phyloP scores from a whole-genome alignment of 805 yeast species.

The Millerozyma miso region DNA sequence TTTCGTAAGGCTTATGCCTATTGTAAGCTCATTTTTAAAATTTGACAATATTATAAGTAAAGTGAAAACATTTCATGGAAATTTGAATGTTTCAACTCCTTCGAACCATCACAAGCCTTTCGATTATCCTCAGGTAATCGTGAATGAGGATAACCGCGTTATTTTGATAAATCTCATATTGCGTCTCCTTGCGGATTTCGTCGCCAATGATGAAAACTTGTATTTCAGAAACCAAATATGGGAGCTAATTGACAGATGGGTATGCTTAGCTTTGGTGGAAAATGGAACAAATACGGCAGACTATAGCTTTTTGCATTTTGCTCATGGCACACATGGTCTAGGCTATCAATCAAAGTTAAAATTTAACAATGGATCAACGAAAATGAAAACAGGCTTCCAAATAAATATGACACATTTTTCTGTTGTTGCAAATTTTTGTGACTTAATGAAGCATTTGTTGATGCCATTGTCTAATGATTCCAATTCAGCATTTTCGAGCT shows the following conservation, averaged over 20 bases:
- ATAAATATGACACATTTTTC: slow-evolving; percentile 46
- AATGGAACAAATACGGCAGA: background rate
- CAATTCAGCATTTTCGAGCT: slow-evolving; percentile 24
- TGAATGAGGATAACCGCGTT: slow-evolving; percentile 35
- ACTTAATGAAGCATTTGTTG: slow-evolving; percentile 45
- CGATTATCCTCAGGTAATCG: slow-evolving; percentile 11
- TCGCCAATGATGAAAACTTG: slow-evolving; percentile 33
- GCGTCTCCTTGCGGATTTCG: slow-evolving; percentile 49
- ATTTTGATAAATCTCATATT: slow-evolving; percentile 38
- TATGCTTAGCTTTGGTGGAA: slow-evolving; percentile 39
- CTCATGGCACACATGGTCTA: background rate
- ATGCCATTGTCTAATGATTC: slow-evolving; percentile 16
- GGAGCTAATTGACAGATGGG: slow-evolving; percentile 68
- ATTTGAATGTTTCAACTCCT: slow-evolving; percentile 10
- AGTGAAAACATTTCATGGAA: slow-evolving; percentile 8
- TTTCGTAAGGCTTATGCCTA: slow-evolving; percentile 31
- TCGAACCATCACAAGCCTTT: slow-evolving; percentile 7
- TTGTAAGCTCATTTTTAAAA: slow-evolving; percentile 31
- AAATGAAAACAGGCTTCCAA: slow-evolving; percentile 25
- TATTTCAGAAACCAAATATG: slow-evolving; percentile 50
- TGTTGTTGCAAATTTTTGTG: slow-evolving; percentile 56
- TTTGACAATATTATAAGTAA: slow-evolving; percentile 34
- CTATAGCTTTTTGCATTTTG: background rate
- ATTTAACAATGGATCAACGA: slow-evolving; percentile 14
- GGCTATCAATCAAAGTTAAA: slow-evolving; percentile 12